Evolutionary conservation across 352 stramenopile species (phyloP).

Genomic region (Phytopythium oedochilum): DNA sequence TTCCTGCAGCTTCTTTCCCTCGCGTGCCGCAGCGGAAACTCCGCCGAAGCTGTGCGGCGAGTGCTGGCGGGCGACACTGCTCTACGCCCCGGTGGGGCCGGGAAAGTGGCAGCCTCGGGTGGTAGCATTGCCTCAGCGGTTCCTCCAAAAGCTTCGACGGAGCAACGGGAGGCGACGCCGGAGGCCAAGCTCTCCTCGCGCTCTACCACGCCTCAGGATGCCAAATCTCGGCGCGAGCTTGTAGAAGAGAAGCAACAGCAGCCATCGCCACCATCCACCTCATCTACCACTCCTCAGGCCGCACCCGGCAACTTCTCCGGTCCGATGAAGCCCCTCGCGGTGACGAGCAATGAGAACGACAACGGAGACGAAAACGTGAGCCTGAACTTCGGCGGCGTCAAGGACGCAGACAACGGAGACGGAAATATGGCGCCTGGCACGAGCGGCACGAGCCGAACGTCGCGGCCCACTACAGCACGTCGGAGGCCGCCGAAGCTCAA

Average conservation of each 20-base stretch:
- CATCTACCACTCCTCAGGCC: constrained; percentile 5
- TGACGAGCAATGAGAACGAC: constrained; percentile 51
- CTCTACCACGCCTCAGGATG: constrained; percentile 51
- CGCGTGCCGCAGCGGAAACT: constrained; percentile 64
- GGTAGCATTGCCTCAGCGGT: not conserved
- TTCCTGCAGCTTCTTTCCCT: constrained; percentile 90
- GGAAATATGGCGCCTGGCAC: constrained; percentile 31
- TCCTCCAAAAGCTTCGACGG: constrained; percentile 4
- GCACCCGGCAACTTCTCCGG: constrained; percentile 43
- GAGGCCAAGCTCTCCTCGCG: constrained; percentile 55
- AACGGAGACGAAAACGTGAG: constrained; percentile 32
- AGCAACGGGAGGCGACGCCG: constrained; percentile 45
- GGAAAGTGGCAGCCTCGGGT: constrained; percentile 16
- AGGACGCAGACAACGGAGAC: constrained; percentile 30
- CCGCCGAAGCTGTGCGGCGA: constrained; percentile 59
- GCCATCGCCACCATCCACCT: not conserved
- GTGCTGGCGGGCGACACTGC: constrained; percentile 57
- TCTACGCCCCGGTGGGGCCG: constrained; percentile 22
- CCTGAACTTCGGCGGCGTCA: constrained; percentile 41
- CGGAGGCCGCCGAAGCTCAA: constrained; percentile 84
- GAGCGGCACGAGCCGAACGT: constrained; percentile 61
- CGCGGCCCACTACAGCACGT: constrained; percentile 81
- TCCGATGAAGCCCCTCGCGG: constrained; percentile 46
- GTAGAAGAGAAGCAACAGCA: constrained; percentile 27
- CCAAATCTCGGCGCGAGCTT: constrained; percentile 24